Evolutionary conservation across 1,284 basidiomycete genomes (phyloP).

Genomic region (Veloboletus limbatus): DNA sequence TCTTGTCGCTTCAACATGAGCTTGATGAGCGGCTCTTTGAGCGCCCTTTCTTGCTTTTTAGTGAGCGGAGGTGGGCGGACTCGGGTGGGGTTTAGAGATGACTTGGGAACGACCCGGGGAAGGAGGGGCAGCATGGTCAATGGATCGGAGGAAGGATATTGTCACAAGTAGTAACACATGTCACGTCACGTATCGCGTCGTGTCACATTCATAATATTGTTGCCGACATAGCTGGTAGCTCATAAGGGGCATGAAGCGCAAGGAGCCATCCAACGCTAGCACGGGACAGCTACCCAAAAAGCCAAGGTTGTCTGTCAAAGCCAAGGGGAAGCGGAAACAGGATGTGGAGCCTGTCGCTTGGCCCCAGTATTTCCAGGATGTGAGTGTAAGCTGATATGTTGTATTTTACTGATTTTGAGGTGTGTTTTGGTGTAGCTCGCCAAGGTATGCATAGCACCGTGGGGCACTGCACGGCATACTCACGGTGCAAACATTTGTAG

Average conservation of each 20-base stretch:
- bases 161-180: conserved; percentile 1
- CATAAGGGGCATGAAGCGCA: conserved; percentile 27
- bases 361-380: conserved; percentile 60
- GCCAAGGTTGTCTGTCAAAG: conserved; percentile 18
- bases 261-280: neutral
- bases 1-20: conserved; percentile 40
- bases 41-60: conserved; percentile 32
- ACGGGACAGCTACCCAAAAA: conserved; percentile 27
- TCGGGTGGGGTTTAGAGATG: conserved; percentile 27
- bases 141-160: neutral
- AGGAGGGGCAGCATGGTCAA: conserved; percentile 27
- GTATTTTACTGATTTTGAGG: neutral
- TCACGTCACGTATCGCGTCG: conserved; percentile 23
- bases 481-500: conserved; percentile 10
- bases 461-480: neutral
- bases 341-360: conserved; percentile 33
- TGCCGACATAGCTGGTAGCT: neutral
- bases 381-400: conserved; percentile 30
- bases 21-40: conserved; percentile 36
- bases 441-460: conserved; percentile 21
- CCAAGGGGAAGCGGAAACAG: conserved; percentile 21
- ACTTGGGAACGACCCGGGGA: conserved; percentile 42
- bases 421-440: conserved; percentile 16
- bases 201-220: conserved; percentile 14
- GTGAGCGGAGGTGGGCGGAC: conserved; percentile 30